Conservation (phyloP, 1,139 yeast genomes). For the Hyphopichia buzzinii region DNA sequence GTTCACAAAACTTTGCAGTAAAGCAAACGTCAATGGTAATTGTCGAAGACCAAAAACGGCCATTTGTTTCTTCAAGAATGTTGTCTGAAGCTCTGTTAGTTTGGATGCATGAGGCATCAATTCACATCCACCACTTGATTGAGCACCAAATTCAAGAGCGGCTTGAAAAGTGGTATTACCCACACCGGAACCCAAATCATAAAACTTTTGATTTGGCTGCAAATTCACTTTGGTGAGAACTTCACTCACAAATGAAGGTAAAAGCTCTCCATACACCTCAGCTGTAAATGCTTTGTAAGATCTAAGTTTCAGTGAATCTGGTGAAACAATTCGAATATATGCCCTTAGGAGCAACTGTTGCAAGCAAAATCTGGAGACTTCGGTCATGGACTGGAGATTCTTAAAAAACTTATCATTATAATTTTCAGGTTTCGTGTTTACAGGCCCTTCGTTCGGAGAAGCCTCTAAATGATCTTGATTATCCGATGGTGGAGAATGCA, state of each 20-base stretch:
- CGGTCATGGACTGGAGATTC: constrained; percentile 27
- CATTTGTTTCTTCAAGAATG: constrained; percentile 58
- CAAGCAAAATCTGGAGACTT: constrained; percentile 55
- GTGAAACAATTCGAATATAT: constrained; percentile 77
- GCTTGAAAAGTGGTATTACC: constrained; percentile 92
- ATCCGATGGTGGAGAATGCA: not conserved
- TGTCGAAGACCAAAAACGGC: constrained; percentile 60
- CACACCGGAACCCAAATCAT: constrained; percentile 91
- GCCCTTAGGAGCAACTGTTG: constrained; percentile 72
- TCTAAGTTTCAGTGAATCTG: constrained; percentile 62
- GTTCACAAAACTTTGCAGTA: constrained; percentile 69
- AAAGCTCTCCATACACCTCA: constrained; percentile 86
- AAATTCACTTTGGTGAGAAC: constrained; percentile 66
- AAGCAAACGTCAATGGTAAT: constrained; percentile 56
- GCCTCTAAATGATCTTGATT: not conserved
- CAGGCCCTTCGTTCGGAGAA: constrained; percentile 1
- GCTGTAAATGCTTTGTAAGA: constrained; percentile 85
- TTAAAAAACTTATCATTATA: constrained; percentile 29
- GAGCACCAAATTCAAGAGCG: constrained; percentile 80
- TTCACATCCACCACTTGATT: constrained; percentile 81
- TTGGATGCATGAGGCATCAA: constrained; percentile 80
- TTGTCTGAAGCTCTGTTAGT: constrained; percentile 59
- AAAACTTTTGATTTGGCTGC: constrained; percentile 54
- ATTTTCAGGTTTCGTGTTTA: constrained; percentile 20
- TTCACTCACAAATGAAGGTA: constrained; percentile 73